Evolutionary conservation across 352 stramenopile species (phyloP), one percentile per base, ranked within the genome.

Genomic region (Phytophthora multivora): DNA sequence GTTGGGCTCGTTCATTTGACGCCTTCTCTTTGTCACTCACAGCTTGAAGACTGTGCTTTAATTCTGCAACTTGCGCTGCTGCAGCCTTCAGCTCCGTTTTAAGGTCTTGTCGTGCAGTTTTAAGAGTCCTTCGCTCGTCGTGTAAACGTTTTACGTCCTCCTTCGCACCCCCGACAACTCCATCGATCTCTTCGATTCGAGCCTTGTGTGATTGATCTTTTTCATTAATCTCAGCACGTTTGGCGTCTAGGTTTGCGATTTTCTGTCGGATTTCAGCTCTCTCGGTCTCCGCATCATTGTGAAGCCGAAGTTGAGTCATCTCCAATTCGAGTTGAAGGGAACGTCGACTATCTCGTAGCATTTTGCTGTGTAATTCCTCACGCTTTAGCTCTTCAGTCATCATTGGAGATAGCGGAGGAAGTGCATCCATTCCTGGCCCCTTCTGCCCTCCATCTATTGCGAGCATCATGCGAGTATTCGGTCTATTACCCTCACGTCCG

Each of bases 131-230:
- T 33, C 80, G 64, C 7, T 64, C 54, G 26, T 85, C 80, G 16
- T 83, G 68, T 3, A 77, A 63, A 12, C 43, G 12, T 31, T 77
- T 66, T 5, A 51, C 30, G 1, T 61, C 38, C 13, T 16, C 10
- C 21, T 65, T 66, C 4, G 19, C 15, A 0, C 77, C 79, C 11
- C 80, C 76, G 48, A 78, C 63, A 18, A 46, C 15, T 19, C 51
- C 82, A 58, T 90, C 77, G 31, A 90, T 84, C 23, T 87, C 78
- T 35, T 88, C 80, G 28, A 90, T 88, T 21, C 65, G 47, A 31
- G 73, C 71, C 23, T 74, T 71, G 0, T 87, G 59, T 16, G 66
- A 42, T 16, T 56, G 50, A 28, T 90, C 80, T 41, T 62, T 66
- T 1, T 46, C 42, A 10, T 59, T 38, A 0, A 88, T 48, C 23